Base-by-base conservation (phyloP, 441 rosid species). In the Theobroma grandiflorum region DNA sequence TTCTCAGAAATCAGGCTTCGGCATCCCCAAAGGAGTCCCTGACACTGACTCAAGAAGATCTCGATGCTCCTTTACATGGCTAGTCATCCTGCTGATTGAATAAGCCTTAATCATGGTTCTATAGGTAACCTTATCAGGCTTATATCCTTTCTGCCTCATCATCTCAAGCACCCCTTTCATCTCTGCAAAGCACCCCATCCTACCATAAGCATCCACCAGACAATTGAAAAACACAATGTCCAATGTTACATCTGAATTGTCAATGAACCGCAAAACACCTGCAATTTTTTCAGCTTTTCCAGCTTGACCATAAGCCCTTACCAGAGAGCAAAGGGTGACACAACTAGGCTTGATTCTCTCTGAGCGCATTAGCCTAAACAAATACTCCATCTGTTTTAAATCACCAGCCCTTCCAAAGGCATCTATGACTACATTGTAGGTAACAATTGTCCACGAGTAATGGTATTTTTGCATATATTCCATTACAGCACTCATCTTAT, bases 391-490 rank as follows among this genome's bases (percentile, higher is more conserved):
- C 84, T 89, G 98, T 85, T 88, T 92, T 68, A 96, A 86, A 77
- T 93, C 94, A 50, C 96, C 96, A 26, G 95, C 95, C 37, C 92
- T 92, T 52, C 98, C 97, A 63, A 94, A 96, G 42, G 99, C 96
- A 73, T 94, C 99, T 69, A 96, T 89, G 77, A 93, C 95, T 79
- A 94, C 91, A 82, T 96, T 94, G 89, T 96, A 96, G 37, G 98
- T 96, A 75, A 94, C 92, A 72, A 91, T 89, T 2, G 97, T 94
- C 99, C 99, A 94, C 12, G 99, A 93, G 80, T 89, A 94, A 81
- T 93, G 95, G 78, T 93, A 96, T 83, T 87, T 94, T 85, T 96
- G 93, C 99, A 96, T 96, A 84, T 88, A 96, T 76, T 94, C 93
- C 97, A 92, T 96, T 53, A 96, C 97, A 26, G 97, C 88, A 84